Evolutionary conservation across 2,329 filamentous ascomycete species (phyloP), one percentile per base, ranked within the genome.

Genomic region (Sarocladiaceae sp.): DNA sequence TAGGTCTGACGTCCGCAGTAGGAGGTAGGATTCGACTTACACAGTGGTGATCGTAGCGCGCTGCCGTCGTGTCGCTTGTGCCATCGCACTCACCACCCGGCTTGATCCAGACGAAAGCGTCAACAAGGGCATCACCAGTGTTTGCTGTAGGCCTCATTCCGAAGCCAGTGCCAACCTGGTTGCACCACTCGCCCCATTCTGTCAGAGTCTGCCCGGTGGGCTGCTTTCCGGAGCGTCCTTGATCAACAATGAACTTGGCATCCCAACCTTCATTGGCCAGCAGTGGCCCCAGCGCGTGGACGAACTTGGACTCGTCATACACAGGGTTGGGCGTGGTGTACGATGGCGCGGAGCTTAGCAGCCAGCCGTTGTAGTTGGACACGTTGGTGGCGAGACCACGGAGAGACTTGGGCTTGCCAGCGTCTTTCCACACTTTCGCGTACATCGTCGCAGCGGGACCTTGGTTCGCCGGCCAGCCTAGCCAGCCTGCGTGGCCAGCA

Each of bases 71-170:
- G 60, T 80, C 66, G 31, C 72, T 76, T 33, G 74, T 76, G 56
- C 73, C 74, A 56, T 77, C 74, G 40, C 71, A 87, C 63, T 79
- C 77, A 55, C 77, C 76, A 57, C 84, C 84, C 4, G 84, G 84
- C 76, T 87, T 88, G 59, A 87, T 71, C 84, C 84, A 87, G 53
- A 87, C 84, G 57, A 87, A 84, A 36, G 84, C 82, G 64, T 88
- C 85, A 29, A 78, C 72, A 17, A 84, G 70, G 2, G 67, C 62
- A 56, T 82, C 75, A 13, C 79, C 80, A 8, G 84, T 87, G 62
- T 80, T 71, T n/a, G 81, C 73, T 3, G 78, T 79, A 2, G 83
- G 83, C n/a, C 82, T 77, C n/a, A 68, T 66, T 54, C 84, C 85
- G 55, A 86, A 87, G 7, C 84, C 84, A 50, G 83, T 80, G 28